Base-by-base conservation (phyloP, 495 filamentous ascomycete species). In the Rhypophila decipiens region DNA sequence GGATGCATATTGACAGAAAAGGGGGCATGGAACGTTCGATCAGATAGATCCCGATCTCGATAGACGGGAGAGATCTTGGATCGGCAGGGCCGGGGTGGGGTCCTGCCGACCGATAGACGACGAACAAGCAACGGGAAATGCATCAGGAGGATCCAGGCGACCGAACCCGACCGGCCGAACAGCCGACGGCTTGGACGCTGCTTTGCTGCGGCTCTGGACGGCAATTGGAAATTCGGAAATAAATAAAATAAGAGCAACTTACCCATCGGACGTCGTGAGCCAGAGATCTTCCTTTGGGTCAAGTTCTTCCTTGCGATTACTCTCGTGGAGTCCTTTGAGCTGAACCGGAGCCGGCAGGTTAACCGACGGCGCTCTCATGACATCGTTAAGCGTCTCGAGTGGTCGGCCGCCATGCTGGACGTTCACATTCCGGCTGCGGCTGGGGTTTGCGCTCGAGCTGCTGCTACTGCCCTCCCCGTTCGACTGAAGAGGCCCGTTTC, bases 201-300 rank as follows among this genome's bases (percentile, higher is more conserved):
- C n/a, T n/a, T n/a, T n/a, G 29, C 29, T 7, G 29, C 29, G 29
- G 29, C 29, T 8, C 29, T 47, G 39, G 43, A 52, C 38, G 44
- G 31, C 42, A 10, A 17, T 29, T 37, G 24, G 19, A 22, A 10
- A 5, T 15, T 18, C 15, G 18, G 8, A 37, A n/a, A 13, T 4
- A 22, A 47, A 22, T 42, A 24, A 12, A 35, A 4, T 11, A 9
- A 39, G n/a, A 44, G 23, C 7, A 47, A 57, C 66, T 67, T 54
- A 75, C 71, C 69, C 70, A 49, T 72, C 68, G 24, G 58, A 64
- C 13, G 66, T 72, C 23, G 60, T 67, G 36, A 72, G 41, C 67
- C 69, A 73, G 19, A 74, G 57, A 52, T 74, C 70, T 39, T 68
- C 66, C 50, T 66, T 69, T 17, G 67, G 67, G 44, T 73, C 63